These are phyloP conservation scores for Syzygium oleosum DNA, from an alignment of 345 rosid species.

Conservation along the genomic window DNA sequence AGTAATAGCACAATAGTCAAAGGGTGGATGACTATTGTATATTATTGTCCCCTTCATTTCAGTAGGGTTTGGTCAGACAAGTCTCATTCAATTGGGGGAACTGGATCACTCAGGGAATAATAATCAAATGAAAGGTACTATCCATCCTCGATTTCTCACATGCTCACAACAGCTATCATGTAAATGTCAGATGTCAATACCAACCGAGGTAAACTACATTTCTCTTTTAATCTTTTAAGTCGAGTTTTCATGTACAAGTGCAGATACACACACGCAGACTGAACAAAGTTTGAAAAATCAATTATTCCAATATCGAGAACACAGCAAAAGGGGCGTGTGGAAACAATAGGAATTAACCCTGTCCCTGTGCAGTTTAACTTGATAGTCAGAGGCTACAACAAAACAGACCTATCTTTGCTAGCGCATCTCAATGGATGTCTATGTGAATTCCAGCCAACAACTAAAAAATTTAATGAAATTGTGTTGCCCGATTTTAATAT, in stretches of 20 bases:
- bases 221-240: background rate
- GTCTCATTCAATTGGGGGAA: background rate
- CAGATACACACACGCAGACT: background rate
- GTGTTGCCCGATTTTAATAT: background rate
- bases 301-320: background rate
- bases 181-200: background rate
- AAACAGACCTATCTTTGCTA: background rate
- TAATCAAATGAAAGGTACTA: background rate
- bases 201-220: background rate
- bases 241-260: background rate
- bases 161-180: background rate
- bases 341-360: background rate
- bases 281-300: background rate
- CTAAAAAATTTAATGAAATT: background rate
- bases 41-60: background rate
- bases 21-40: background rate
- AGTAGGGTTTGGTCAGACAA: background rate
- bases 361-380: background rate
- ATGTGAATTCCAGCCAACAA: background rate
- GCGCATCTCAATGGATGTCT: background rate
- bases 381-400: background rate
- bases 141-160: background rate
- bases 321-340: background rate
- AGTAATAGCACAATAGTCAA: background rate
- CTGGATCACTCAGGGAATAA: background rate